Percentiles rank a stretch among this genome's conserved stretches.
Evolutionary conservation across 495 filamentous ascomycete species (phyloP).

Genomic region (Hyaloscypha finlandica): DNA sequence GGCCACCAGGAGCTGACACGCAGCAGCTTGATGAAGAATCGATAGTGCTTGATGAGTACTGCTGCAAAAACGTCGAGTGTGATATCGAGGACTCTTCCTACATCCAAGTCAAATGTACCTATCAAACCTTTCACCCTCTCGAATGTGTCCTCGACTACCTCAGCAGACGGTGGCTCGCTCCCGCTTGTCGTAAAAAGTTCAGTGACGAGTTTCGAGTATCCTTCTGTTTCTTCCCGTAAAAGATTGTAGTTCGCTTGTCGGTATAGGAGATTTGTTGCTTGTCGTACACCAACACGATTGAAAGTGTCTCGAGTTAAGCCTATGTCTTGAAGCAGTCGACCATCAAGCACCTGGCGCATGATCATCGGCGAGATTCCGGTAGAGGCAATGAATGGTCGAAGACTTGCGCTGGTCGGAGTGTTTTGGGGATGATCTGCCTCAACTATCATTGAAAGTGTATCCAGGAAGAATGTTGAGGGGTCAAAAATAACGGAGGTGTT

Average conservation of each 20-base stretch:
- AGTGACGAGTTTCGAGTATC: conserved; percentile 84
- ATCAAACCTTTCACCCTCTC: conserved; percentile 88
- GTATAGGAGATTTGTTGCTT: conserved; percentile 89
- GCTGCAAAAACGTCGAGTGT: conserved; percentile 87
- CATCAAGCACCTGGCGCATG: conserved; percentile 85
- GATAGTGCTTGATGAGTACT: conserved; percentile 78
- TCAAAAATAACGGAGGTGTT: conserved; percentile 49
- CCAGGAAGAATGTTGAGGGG: conserved; percentile 73
- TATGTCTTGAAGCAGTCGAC: conserved; percentile 67
- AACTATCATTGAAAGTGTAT: conserved; percentile 74
- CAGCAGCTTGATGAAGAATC: conserved; percentile 91
- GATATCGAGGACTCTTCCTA: conserved; percentile 91
- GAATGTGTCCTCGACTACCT: conserved; percentile 64
- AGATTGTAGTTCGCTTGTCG: conserved; percentile 96
- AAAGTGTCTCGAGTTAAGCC: conserved; percentile 85
- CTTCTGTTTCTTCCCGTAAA: conserved; percentile 92
- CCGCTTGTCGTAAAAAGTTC: conserved; percentile 82
- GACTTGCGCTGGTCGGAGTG: conserved; percentile 37
- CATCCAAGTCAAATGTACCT: conserved; percentile 90
- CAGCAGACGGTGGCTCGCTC: conserved; percentile 59
- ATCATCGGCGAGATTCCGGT: conserved; percentile 69
- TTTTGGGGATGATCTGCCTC: conserved; percentile 53
- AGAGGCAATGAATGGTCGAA: conserved; percentile 63
- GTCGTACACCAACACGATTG: conserved; percentile 76
- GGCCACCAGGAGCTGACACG: conserved; percentile 98